Evolutionary conservation across 139 green algal species (phyloP).

Genomic region (Asterochloris erici): DNA sequence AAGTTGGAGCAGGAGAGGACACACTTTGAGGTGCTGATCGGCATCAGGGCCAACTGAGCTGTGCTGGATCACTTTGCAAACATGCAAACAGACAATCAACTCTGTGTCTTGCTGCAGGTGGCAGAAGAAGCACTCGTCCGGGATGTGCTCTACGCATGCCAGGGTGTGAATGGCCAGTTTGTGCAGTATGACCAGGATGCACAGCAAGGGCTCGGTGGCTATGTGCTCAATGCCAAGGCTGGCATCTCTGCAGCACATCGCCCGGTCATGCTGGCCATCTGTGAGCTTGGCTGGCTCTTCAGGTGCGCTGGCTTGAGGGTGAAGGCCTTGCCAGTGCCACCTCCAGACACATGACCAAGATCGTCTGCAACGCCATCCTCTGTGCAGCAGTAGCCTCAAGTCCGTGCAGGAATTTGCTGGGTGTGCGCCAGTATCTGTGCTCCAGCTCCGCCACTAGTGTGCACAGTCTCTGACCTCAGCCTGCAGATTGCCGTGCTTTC

Average conservation of each 20-base stretch:
- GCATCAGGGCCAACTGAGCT: neutral
- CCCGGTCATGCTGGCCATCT: conserved; percentile 44
- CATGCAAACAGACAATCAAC: neutral
- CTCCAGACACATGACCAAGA: no score
- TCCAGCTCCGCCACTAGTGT: no score
- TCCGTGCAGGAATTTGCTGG: no score
- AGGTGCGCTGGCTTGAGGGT: conserved; percentile 20
- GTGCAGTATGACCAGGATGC: conserved; percentile 37
- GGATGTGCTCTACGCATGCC: conserved; percentile 76
- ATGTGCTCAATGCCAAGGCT: conserved; percentile 15
- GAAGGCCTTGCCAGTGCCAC: no score
- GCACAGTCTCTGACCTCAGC: no score
- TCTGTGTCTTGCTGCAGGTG: conserved; percentile 2
- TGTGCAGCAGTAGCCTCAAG: no score
- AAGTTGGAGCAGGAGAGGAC: neutral
- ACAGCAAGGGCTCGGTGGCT: conserved; percentile 9
- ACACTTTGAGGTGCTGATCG: conserved; percentile 3
- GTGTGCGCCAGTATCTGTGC: no score
- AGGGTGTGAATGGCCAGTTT: conserved; percentile 68
- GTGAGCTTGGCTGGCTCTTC: conserved; percentile 76
- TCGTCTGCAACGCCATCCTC: no score
- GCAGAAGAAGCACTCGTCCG: conserved; percentile 74
- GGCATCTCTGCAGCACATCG: conserved; percentile 30
- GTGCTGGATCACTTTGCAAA: neutral
- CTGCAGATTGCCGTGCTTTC: neutral